Conservation (phyloP, 768 basidiomycete genomes). For the Tricholoma bakamatsutake region DNA sequence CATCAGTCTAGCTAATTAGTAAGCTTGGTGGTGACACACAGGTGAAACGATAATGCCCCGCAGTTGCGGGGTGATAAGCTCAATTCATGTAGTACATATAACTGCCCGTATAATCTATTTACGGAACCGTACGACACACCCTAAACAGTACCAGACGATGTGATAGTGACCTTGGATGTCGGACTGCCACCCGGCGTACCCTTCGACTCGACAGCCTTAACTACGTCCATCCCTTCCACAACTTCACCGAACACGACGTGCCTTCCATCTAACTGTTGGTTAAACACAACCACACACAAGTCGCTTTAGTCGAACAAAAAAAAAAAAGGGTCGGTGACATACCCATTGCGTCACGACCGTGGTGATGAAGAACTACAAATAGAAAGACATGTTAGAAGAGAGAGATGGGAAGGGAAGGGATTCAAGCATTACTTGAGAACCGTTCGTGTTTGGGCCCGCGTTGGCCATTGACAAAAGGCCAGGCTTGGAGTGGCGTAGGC, state of each 20-base stretch:
- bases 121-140: too few species aligned
- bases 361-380: slow-evolving; percentile 66
- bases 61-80: too few species aligned
- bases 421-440: slow-evolving; percentile 54
- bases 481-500: slow-evolving; percentile 52
- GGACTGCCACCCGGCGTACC: slow-evolving; percentile 35
- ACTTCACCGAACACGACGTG: slow-evolving; percentile 74
- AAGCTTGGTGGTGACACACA: too few species aligned
- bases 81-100: too few species aligned
- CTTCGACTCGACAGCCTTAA: slow-evolving; percentile 50
- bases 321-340: too few species aligned
- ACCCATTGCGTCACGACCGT: slow-evolving; percentile 66
- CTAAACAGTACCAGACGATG: slow-evolving; percentile 44
- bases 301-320: not conserved
- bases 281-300: not conserved
- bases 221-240: slow-evolving; percentile 56
- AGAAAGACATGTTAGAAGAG: not conserved
- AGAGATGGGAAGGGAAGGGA: not conserved
- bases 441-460: slow-evolving; percentile 76
- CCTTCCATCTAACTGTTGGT: slow-evolving; percentile 50
- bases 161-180: slow-evolving; percentile 48
- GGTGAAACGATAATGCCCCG: too few species aligned
- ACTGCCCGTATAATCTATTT: too few species aligned
- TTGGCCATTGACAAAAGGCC: slow-evolving; percentile 85
- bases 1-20: too few species aligned